Evolutionary conservation across 345 rosid genomes (phyloP), one percentile per base, ranked within the genome.

Genomic region (Melastoma malabathricum): DNA sequence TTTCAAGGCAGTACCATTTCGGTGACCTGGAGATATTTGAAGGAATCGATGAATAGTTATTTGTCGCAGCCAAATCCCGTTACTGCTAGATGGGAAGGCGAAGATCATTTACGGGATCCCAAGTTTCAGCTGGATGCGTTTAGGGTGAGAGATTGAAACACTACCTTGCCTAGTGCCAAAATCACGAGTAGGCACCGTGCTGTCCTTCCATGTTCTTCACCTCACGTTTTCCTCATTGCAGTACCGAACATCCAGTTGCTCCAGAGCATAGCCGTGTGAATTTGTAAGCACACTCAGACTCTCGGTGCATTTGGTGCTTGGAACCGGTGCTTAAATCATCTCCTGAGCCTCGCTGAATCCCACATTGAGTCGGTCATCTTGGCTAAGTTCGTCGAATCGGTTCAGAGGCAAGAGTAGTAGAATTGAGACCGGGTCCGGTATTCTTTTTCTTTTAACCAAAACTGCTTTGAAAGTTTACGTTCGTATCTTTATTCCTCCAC

Each of bases 311-410:
- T 92, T 57, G 97, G 97, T 53, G 95, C 98, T 22, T 92, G 98
- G 98, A 92, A 92, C 65, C 71, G 98, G 66, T 92, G 98, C 79
- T 80, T 92, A 70, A 92, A 87, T 75, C 98, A 92, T 80, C 94
- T 92, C 50, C 80, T 92, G 51, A 87, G 83, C 10, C 97, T 92
- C 13, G 95, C 95, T 66, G 98, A 92, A 63, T 88, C 99, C 51
- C 99, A 92, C 59, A 79, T 92, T 6, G 99, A 92, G 69, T 73
- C 99, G 9, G 94, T 88, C 59, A 74, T 92, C 62, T 94, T 92
- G 10, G 84, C 76, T 44, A 92, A 75, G 69, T 92, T 92, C 65
- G 80, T 88, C 3, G 95, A 92, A 46, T 84, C 94, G 45, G 97
- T 88, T 62, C 63, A 83, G 59, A 88, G 76, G 99, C 85, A 47